A percentile compares a stretch with the other conserved stretches of the same genome.
These are phyloP conservation scores for Fusarium vanettenii DNA, from an alignment of 2,329 filamentous ascomycete species.

Conservation along the genomic window DNA sequence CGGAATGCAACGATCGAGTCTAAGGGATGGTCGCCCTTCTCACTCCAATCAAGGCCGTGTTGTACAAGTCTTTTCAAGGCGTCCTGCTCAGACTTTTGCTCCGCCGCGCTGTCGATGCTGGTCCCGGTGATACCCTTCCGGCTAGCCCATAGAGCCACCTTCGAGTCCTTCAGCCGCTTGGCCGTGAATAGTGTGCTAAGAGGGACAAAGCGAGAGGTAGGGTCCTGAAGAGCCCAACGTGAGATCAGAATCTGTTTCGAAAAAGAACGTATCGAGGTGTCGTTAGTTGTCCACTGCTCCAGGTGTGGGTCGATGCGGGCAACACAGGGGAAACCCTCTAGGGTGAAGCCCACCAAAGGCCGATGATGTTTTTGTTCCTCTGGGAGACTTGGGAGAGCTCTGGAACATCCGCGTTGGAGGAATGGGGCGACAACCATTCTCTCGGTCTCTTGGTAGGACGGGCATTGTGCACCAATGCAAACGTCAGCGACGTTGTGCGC, in stretches of 20 bases:
- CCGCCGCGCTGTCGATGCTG: background rate
- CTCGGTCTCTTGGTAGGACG: background rate
- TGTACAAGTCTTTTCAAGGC: background rate
- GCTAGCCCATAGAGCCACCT: background rate
- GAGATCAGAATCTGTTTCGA: background rate
- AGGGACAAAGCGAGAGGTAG: background rate
- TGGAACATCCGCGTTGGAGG: background rate
- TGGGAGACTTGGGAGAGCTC: background rate
- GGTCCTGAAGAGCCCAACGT: background rate
- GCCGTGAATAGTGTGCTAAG: background rate
- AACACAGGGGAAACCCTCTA: background rate
- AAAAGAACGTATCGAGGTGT: background rate
- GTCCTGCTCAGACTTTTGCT: background rate
- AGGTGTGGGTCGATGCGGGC: background rate
- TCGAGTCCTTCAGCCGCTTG: background rate
- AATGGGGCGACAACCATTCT: background rate
- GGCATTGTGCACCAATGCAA: background rate
- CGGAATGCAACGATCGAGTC: background rate
- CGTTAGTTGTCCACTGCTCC: background rate
- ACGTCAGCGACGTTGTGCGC: background rate
- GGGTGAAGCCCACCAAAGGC: background rate
- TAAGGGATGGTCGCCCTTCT: background rate
- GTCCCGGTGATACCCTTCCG: background rate
- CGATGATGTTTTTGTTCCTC: background rate
- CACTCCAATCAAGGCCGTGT: background rate